Conservation (phyloP, 2,329 filamentous ascomycete genomes). For the Nakataea oryzae region DNA sequence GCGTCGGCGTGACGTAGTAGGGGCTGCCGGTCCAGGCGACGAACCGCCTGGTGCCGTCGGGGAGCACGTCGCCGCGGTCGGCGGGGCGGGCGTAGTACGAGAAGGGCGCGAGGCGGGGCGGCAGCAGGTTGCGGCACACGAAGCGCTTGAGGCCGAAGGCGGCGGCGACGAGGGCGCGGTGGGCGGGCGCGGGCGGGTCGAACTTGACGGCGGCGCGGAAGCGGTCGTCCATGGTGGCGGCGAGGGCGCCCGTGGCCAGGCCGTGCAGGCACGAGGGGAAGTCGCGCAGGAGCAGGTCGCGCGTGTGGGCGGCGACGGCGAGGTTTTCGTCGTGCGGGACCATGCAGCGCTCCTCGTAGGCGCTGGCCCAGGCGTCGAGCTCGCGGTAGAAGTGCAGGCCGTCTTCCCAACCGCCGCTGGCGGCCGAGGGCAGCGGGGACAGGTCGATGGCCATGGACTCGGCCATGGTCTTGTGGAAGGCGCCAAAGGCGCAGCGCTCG, state of each 20-base stretch:
- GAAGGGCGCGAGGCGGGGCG: conserved; percentile 41
- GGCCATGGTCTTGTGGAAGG: conserved; percentile 62
- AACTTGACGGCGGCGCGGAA: conserved; percentile 49
- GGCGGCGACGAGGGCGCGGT: conserved; percentile 26
- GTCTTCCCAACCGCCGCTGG: conserved; percentile 26
- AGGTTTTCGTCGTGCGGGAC: conserved; percentile 35
- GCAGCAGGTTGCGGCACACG: conserved; percentile 43
- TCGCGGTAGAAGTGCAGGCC: conserved; percentile 42
- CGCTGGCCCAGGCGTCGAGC: conserved; percentile 32
- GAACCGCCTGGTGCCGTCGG: conserved; percentile 25
- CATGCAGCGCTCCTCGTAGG: conserved; percentile 52
- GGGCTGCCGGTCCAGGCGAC: conserved; percentile 26
- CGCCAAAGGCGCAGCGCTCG: conserved; percentile 56
- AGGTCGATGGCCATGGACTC: conserved; percentile 58
- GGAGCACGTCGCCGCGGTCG: background rate
- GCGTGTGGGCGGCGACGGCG: conserved; percentile 27
- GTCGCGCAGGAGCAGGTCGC: conserved; percentile 47
- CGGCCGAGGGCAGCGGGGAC: conserved; percentile 7
- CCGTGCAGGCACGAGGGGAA: conserved; percentile 35
- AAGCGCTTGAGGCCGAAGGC: conserved; percentile 38
- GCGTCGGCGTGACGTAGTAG: conserved; percentile 50
- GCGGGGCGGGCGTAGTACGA: background rate
- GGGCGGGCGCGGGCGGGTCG: conserved; percentile 37
- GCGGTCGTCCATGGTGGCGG: conserved; percentile 52
- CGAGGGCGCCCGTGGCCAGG: conserved; percentile 38